Base-by-base conservation (phyloP, 192 early-diverging fungal genomes). In the Piromyces finnis region DNA sequence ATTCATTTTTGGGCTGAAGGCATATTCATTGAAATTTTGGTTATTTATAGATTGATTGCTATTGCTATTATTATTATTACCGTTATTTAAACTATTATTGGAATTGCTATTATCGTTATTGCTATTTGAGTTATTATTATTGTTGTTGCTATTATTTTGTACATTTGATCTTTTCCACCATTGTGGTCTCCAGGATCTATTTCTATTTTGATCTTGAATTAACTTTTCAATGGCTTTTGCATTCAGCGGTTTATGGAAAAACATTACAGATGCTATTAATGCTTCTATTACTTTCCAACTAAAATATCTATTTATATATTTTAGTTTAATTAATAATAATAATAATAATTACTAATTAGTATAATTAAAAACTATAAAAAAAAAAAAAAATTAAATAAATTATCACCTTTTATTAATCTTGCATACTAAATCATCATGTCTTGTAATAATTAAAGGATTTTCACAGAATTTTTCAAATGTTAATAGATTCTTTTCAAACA, bases 261-360 rank as follows among this genome's bases (percentile, higher is more conserved):
- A 22, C 3, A 51, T 3, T 22, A 51, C 6, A 22, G 41, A 51
- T 22, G 41, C 18, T 18, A 51, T 51, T 22, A 51, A 51, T 17
- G 41, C 41, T 51, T 51, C 41, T 5, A 51, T 51, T 22, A 51
- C 41, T 6, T 22, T 51, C 41, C 41, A 51, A 51, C 41, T 51
- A 18, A 51, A 51, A 51, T 22, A 51, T 51, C 41, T 51, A 51
- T 51, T 22, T 51, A 7, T 35, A 7, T 35, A 7, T 35, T 77
- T 83, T 87, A 79, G 87, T 86, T 84, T 89, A 81, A 16, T 78
- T 22, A 12, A 14, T 11, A 7, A 32, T n/a, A 29, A 35, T 30
- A 32, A 29, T n/a, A n/a, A n/a, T n/a, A n/a, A n/a, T n/a, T n/a
- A n/a, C n/a, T n/a, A n/a, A n/a, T n/a, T n/a, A 22, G 9, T 59